phyloP scores from a whole-genome alignment of 306 rosid species.

The Hippophae tibetana region DNA sequence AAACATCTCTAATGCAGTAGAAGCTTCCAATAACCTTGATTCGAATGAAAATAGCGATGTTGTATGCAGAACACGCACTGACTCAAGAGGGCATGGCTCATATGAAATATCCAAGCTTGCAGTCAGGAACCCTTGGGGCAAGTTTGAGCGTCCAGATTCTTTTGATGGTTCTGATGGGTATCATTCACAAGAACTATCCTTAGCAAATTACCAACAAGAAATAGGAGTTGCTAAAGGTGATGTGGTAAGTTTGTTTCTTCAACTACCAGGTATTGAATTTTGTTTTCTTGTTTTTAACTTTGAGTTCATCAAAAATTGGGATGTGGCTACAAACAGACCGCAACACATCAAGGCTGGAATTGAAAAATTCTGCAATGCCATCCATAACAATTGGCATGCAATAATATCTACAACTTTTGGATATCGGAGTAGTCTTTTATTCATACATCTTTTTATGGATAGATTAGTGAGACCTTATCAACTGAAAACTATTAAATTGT shows the following conservation, averaged over 20 bases:
- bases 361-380: too few relatives aligned
- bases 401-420: too few relatives aligned
- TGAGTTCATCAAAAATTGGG: too few relatives aligned
- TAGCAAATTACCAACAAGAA: conserved; percentile 59
- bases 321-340: too few relatives aligned
- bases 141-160: conserved; percentile 83
- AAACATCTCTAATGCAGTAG: conserved; percentile 46
- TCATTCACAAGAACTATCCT: conserved; percentile 78
- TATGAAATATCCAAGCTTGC: conserved; percentile 63
- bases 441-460: too few relatives aligned
- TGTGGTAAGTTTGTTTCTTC: conserved; percentile 44
- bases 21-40: conserved; percentile 42
- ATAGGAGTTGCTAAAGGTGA: conserved; percentile 61
- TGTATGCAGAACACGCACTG: conserved; percentile 22
- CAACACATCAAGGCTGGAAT: too few relatives aligned
- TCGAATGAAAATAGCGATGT: conserved; percentile 48
- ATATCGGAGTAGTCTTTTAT: too few relatives aligned
- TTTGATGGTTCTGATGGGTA: conserved; percentile 89
- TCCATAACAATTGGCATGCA: too few relatives aligned
- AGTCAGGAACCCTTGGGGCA: conserved; percentile 72
- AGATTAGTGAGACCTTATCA: too few relatives aligned
- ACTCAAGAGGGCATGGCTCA: conserved; percentile 50
- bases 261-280: not conserved
- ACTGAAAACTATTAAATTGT: too few relatives aligned
- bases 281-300: too few relatives aligned